Evolutionary conservation across 1,139 yeast species (phyloP).

Genomic region (Nakaseomyces kungkrabaensis): DNA sequence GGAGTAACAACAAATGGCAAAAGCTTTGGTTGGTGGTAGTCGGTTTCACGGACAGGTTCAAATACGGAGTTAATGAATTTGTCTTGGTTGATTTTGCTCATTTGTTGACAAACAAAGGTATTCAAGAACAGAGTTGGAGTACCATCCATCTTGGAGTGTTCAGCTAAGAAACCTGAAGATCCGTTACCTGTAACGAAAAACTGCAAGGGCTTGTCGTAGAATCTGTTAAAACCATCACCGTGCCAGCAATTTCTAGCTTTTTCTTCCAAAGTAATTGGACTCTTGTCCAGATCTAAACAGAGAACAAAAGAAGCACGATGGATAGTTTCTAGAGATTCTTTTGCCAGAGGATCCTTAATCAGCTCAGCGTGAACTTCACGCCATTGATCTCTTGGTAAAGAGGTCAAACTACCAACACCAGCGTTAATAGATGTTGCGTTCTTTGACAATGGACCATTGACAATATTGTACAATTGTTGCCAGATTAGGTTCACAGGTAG

Average conservation of each 20-base stretch:
- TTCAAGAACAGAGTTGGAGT: constrained; percentile 88
- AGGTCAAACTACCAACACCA: constrained; percentile 71
- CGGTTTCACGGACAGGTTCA: constrained; percentile 20
- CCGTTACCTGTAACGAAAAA: constrained; percentile 77
- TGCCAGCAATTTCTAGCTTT: constrained; percentile 88
- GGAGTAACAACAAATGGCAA: constrained; percentile 43
- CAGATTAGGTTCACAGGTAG: constrained; percentile 56
- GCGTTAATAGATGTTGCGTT: constrained; percentile 16
- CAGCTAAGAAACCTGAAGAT: constrained; percentile 86
- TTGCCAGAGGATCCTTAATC: constrained; percentile 43
- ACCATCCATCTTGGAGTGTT: constrained; percentile 97
- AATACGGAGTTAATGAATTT: constrained; percentile 29
- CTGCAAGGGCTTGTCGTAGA: constrained; percentile 86
- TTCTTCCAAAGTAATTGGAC: constrained; percentile 74
- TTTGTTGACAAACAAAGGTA: constrained; percentile 56
- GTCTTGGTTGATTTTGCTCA: constrained; percentile 39
- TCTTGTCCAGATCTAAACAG: constrained; percentile 56
- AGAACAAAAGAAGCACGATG: constrained; percentile 73
- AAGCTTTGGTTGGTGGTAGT: constrained; percentile 7
- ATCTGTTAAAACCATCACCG: constrained; percentile 86
- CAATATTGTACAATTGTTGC: constrained; percentile 51
- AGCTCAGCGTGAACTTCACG: constrained; percentile 51
- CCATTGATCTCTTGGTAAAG: constrained; percentile 83
- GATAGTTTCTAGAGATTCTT: constrained; percentile 55
- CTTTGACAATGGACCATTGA: constrained; percentile 23